Percentiles rank a stretch among this genome's conserved stretches.
phyloP scores from a whole-genome alignment of 169 alveolate species.

The Neospora caninum region DNA sequence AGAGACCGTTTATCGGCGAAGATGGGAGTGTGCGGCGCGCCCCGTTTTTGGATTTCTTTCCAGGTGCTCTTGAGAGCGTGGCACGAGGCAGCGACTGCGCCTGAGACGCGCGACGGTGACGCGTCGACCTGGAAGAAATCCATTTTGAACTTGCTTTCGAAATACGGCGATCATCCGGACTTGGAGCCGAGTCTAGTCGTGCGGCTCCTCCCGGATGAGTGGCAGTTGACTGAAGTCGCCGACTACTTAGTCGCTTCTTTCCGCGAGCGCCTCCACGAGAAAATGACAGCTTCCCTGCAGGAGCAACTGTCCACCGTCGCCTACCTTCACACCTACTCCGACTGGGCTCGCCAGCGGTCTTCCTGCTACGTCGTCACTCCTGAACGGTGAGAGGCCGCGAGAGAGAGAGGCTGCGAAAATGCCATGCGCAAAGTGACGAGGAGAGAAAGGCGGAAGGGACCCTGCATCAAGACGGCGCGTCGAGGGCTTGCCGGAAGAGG shows the following conservation, averaged over 20 bases:
- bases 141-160: not conserved
- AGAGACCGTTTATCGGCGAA: no score
- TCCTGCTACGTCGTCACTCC: slow-evolving; percentile 19
- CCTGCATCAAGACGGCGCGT: not conserved
- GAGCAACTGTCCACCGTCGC: slow-evolving; percentile 23
- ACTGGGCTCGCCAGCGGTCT: slow-evolving; percentile 22
- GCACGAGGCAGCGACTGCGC: not conserved
- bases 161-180: slow-evolving; percentile 22
- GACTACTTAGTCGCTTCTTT: not conserved
- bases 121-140: not conserved
- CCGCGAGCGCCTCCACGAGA: not conserved
- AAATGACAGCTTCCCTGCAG: not conserved
- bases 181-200: not conserved
- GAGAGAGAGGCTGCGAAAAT: not conserved
- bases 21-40: no score
- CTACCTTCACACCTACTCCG: not conserved
- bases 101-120: not conserved
- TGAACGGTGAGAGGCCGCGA: not conserved
- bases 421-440: not conserved
- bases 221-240: not conserved
- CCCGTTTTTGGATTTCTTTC: not conserved
- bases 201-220: slow-evolving; percentile 16
- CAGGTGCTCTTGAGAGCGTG: not conserved
- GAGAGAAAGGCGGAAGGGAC: not conserved
- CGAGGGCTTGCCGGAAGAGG: no score